Base-by-base conservation (phyloP, 2,329 filamentous ascomycete species). In the Clarireedia paspali region DNA sequence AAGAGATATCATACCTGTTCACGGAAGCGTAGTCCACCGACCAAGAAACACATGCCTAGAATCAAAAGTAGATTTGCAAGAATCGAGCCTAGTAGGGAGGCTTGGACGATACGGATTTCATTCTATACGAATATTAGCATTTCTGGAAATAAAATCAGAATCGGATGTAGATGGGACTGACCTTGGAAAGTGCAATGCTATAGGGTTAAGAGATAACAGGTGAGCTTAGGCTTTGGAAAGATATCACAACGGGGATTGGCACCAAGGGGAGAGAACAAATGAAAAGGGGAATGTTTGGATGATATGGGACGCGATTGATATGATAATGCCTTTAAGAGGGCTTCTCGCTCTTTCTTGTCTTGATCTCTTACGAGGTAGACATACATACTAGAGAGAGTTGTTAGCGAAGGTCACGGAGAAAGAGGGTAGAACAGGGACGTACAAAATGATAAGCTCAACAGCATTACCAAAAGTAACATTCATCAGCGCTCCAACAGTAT, bases 101-200 rank as follows among this genome's bases (percentile, higher is more conserved):
- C 90, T 72, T 96, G 91, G 24, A 96, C 91, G 63, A 96, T 92
- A 58, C 88, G 84, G 59, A 96, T 94, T 75, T 96, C 83, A 71
- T 89, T 77, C 78, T 84, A 36, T 44, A 30, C 53, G 47, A 38
- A 57, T n/a, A 20, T 71, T 59, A 72, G 67, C 48, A 24, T n/a
- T 14, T 9, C 23, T 47, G 12, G 14, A 48, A 47, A 10, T 30
- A 9, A 39, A 4, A 2, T 30, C 2, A 34, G 15, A 14, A 14
- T n/a, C 1, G 4, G 4, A 27, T 23, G 5, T 30, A 59, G 20
- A 17, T 30, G 27, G 27, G n/a, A 44, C 71, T 48, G 66, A 81
- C 81, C 73, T 90, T 89, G 64, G 84, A 82, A 27, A 91, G 75
- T 46, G 87, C 88, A 71, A 91, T 89, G 69, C 85, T 90, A 70